Evolutionary conservation across 176 grass and related monocot genomes (phyloP).

Genomic region (Triticum monococcum): DNA sequence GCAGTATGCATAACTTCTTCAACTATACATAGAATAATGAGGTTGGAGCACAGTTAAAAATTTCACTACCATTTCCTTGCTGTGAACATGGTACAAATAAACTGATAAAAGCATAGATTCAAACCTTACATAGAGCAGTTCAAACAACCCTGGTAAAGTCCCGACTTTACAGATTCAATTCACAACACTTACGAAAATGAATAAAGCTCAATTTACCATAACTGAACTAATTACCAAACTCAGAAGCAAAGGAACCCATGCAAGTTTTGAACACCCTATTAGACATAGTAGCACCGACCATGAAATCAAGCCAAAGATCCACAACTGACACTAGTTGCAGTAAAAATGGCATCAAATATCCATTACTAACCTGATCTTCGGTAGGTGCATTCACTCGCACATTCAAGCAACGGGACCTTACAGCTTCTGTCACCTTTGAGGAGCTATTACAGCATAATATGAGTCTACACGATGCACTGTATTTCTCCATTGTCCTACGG

Average conservation of each 20-base stretch:
- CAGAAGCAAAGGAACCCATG: neutral
- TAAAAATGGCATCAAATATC: neutral
- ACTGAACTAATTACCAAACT: neutral
- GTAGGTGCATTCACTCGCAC: constrained; percentile 80
- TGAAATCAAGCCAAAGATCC: neutral
- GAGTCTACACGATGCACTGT: constrained; percentile 85
- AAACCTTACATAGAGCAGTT: neutral
- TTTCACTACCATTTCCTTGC: neutral
- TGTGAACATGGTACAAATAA: neutral
- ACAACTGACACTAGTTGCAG: neutral
- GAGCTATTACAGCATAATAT: constrained; percentile 97
- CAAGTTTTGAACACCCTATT: neutral
- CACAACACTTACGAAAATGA: neutral
- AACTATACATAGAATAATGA: neutral
- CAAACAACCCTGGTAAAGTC: neutral
- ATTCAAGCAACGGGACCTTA: constrained; percentile 89
- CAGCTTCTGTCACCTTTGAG: constrained; percentile 97
- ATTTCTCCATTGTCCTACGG: constrained; percentile 97
- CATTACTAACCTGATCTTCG: constrained; percentile 75
- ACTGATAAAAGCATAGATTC: neutral
- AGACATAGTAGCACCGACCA: neutral
- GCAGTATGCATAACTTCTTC: neutral
- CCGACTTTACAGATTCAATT: neutral
- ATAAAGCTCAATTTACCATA: neutral
- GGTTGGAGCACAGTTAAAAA: neutral